Evolutionary conservation across 2,329 filamentous ascomycete genomes (phyloP).

Genomic region (Aspergillus brasiliensis): DNA sequence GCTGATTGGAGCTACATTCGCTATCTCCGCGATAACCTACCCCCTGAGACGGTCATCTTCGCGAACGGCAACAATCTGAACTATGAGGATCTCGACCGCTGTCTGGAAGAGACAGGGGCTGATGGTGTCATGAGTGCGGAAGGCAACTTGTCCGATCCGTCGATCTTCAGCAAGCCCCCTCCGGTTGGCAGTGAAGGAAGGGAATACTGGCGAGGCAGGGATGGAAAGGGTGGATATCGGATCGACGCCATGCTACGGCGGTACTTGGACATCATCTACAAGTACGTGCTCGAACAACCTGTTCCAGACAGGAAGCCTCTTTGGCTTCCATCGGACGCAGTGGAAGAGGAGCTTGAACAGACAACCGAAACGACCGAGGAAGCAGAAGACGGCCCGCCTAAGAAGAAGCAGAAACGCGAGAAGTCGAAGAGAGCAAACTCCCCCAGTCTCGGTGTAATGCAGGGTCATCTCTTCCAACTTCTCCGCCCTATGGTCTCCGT

Average conservation of each 20-base stretch:
- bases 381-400: conserved; percentile 52
- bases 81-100: conserved; percentile 73
- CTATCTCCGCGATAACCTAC: conserved; percentile 79
- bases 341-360: conserved; percentile 25
- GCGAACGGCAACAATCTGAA: conserved; percentile 94
- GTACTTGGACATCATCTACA: conserved; percentile 88
- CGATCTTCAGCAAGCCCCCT: conserved; percentile 75
- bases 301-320: conserved; percentile 68
- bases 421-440: conserved; percentile 52
- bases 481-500: conserved; percentile 77
- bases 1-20: conserved; percentile 89
- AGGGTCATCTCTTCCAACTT: conserved; percentile 91
- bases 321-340: conserved; percentile 64
- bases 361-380: conserved; percentile 30
- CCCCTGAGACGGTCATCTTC: conserved; percentile 87
- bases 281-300: conserved; percentile 69
- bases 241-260: conserved; percentile 84
- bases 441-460: conserved; percentile 76
- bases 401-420: conserved; percentile 50
- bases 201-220: conserved; percentile 82
- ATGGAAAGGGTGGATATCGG: conserved; percentile 81
- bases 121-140: conserved; percentile 97
- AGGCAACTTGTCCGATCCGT: conserved; percentile 89
- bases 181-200: conserved; percentile 64
- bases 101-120: conserved; percentile 79